Base-by-base conservation (phyloP, 208 protist species). In the Wallacemonas sp. region DNA sequence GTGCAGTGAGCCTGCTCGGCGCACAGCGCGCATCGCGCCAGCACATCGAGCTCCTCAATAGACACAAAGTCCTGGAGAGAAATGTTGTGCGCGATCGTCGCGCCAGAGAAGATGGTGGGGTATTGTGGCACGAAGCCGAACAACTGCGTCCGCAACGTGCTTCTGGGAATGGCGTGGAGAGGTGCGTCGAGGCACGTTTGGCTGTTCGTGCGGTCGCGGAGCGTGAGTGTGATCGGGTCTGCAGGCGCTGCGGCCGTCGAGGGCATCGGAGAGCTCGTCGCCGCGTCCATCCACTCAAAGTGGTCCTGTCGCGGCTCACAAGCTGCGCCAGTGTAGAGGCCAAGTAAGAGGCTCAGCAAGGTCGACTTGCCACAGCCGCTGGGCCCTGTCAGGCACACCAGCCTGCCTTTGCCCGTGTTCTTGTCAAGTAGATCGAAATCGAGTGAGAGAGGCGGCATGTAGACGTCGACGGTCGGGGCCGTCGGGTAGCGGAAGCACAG, bases 61-160 rank as follows among this genome's bases (percentile, higher is more conserved):
- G 87, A 85, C 9, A 91, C 57, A 38, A 53, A 73, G 46, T 73
- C 76, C 45, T 73, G 63, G n/a, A 93, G 69, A 62, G 81, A 83
- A 37, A 93, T 78, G 68, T 93, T 93, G 63, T 93, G 83, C 15
- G 83, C 87, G 64, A 93, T 84, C 24, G 87, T 85, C 53, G 86
- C 76, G 19, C 81, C 83, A 15, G 71, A 48, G 41, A 93, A 85
- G 38, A 93, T 68, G 19, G 76, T 76, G 8, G 87, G 71, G 42
- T 19, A 72, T 77, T 93, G 87, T 21, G 87, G 87, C 17, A 93
- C 81, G 41, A 81, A 90, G 41, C 79, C 80, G 48, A 93, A 93
- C 0, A 93, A 50, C 8, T 36, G 36, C 17, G 69, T 69, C 6
- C 87, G 83, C 37, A 93, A 73, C 8, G 76, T 62, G 19, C 58